Evolutionary conservation across 2,329 filamentous ascomycete species (phyloP).

Genomic region (Fusarium robinianum): DNA sequence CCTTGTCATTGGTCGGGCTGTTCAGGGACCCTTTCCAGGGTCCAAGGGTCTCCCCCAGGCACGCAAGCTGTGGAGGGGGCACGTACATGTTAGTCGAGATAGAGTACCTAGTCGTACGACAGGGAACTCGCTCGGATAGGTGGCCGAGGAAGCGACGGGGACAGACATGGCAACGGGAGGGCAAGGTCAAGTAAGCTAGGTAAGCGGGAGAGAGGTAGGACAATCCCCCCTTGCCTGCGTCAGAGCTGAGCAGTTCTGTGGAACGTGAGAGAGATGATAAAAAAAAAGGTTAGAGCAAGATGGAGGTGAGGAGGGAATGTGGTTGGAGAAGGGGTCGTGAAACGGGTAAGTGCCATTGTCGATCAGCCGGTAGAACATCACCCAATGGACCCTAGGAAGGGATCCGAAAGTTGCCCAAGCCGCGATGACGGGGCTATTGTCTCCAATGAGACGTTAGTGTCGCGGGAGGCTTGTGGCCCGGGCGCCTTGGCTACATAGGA

Average conservation of each 20-base stretch:
- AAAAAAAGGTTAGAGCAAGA: conserved; percentile 9
- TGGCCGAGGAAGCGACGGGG: conserved; percentile 15
- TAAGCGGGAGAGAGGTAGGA: neutral
- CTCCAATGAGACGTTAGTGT: conserved; percentile 34
- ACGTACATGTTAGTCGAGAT: conserved; percentile 27
- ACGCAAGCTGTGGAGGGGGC: conserved; percentile 24
- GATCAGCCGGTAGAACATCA: conserved; percentile 15
- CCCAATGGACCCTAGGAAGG: conserved; percentile 16
- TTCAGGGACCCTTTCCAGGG: conserved; percentile 26
- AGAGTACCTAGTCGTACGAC: conserved; percentile 22
- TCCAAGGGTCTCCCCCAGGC: conserved; percentile 24
- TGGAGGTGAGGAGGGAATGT: conserved; percentile 12
- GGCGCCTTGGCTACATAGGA: conserved; percentile 20
- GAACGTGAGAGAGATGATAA: neutral
- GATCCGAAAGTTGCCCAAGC: conserved; percentile 22
- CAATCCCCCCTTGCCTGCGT: neutral
- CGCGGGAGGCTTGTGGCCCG: conserved; percentile 35
- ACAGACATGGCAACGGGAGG: conserved; percentile 1
- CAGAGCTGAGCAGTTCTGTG: neutral
- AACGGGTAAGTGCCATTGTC: conserved; percentile 29
- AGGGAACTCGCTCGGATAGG: conserved; percentile 19
- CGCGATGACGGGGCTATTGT: conserved; percentile 12
- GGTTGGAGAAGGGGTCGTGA: conserved; percentile 19
- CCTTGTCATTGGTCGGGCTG: conserved; percentile 24
- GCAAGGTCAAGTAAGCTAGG: conserved; percentile 5